Evolutionary conservation across 441 rosid genomes (phyloP).

Genomic region (California macrophylla): DNA sequence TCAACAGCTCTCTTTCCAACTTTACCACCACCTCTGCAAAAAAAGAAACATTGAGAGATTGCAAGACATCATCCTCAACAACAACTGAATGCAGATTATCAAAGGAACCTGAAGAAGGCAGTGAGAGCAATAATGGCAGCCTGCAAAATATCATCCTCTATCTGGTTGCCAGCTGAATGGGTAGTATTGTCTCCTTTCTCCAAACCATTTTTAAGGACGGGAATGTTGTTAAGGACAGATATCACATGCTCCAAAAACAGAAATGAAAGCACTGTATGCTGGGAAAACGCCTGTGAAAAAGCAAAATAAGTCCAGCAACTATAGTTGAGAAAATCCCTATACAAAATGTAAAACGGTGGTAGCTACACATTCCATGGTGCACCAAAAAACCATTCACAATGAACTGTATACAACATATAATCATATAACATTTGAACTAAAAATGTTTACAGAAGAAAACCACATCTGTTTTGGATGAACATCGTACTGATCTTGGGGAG

Average conservation of each 20-base stretch:
- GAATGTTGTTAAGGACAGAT: conserved; percentile 53
- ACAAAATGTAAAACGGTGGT: not conserved
- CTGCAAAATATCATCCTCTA: conserved; percentile 60
- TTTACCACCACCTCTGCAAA: conserved; percentile 90
- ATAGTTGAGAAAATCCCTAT: not conserved
- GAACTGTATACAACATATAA: conserved; percentile 4
- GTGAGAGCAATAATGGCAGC: conserved; percentile 89
- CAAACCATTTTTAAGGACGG: conserved; percentile 40
- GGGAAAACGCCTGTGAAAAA: conserved; percentile 65
- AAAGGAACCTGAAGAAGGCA: conserved; percentile 77
- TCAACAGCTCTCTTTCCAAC: conserved; percentile 89
- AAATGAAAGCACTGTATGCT: conserved; percentile 66
- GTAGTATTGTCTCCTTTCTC: conserved; percentile 54
- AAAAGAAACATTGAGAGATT: conserved; percentile 23
- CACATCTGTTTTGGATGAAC: not conserved
- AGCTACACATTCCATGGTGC: not conserved
- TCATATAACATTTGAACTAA: not conserved
- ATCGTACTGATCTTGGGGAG: no score
- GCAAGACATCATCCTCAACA: conserved; percentile 13
- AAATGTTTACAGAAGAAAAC: not conserved
- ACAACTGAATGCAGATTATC: conserved; percentile 18
- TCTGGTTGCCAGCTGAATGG: conserved; percentile 39
- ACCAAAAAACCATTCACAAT: conserved; percentile 11
- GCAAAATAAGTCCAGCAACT: conserved; percentile 14
- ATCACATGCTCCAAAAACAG: conserved; percentile 79